Conservation (phyloP, 1,284 basidiomycete genomes). For the Porogramme epimiltina region DNA sequence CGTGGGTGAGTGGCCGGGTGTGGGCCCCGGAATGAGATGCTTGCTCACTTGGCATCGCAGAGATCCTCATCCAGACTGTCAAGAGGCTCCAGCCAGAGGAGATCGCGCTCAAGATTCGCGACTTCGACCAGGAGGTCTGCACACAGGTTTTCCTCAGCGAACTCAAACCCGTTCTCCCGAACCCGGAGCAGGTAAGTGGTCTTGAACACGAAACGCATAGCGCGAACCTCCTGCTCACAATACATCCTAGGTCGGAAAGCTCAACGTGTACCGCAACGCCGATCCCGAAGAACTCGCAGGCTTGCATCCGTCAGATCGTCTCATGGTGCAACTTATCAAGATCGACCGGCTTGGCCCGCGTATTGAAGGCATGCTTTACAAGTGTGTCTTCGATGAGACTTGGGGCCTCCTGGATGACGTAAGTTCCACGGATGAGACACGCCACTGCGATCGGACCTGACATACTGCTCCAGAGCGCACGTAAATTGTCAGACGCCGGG, state of each 20-base stretch:
- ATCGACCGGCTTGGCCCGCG: slow-evolving; percentile 91
- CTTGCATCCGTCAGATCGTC: slow-evolving; percentile 91
- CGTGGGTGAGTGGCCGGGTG: slow-evolving; percentile 63
- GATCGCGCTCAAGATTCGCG: slow-evolving; percentile 79
- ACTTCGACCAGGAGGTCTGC: slow-evolving; percentile 86
- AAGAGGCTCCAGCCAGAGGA: slow-evolving; percentile 84
- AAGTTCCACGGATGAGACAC: slow-evolving; percentile 15
- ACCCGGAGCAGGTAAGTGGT: slow-evolving; percentile 77
- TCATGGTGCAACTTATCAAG: slow-evolving; percentile 97
- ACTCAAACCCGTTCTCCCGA: slow-evolving; percentile 83
- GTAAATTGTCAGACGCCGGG: slow-evolving; percentile 81
- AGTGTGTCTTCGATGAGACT: slow-evolving; percentile 82
- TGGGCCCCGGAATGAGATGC: background rate
- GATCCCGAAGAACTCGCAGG: slow-evolving; percentile 86
- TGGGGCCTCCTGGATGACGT: slow-evolving; percentile 76
- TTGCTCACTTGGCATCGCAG: slow-evolving; percentile 40
- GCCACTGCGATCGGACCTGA: no score
- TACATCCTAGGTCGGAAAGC: slow-evolving; percentile 74
- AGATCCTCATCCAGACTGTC: slow-evolving; percentile 88
- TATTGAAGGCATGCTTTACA: slow-evolving; percentile 94
- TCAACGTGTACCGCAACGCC: slow-evolving; percentile 88
- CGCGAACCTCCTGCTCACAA: slow-evolving; percentile 17
- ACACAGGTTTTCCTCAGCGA: slow-evolving; percentile 88
- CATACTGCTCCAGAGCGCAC: slow-evolving; percentile 58
- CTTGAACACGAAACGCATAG: background rate